Evolutionary conservation across 176 grass and related monocot species (phyloP).

Genomic region (Lolium perenne): DNA sequence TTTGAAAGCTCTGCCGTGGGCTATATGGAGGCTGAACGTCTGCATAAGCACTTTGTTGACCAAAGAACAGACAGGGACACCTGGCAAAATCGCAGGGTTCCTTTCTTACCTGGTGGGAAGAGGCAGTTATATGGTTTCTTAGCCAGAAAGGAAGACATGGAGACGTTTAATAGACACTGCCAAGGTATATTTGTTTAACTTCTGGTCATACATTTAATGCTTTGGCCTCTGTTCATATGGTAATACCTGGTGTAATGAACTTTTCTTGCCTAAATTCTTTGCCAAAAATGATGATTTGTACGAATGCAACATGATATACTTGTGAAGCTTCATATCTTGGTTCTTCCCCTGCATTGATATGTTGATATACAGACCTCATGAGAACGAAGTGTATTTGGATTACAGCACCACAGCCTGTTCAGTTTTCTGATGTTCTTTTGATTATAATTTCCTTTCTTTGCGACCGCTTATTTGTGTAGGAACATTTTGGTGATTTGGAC

Average conservation of each 20-base stretch:
- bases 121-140: constrained; percentile 86
- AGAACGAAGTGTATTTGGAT: constrained; percentile 26
- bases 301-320: constrained; percentile 15
- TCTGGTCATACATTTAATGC: constrained; percentile 2
- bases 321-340: constrained; percentile 4
- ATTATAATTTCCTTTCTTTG: neutral
- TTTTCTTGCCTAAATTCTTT: constrained; percentile 22
- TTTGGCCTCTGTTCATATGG: constrained; percentile 21
- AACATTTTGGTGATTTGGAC: constrained; percentile 11
- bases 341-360: neutral
- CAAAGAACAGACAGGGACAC: constrained; percentile 74
- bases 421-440: constrained; percentile 33
- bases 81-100: constrained; percentile 59
- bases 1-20: constrained; percentile 85
- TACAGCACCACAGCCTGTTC: neutral
- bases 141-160: constrained; percentile 84
- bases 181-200: constrained; percentile 63
- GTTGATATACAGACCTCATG: neutral
- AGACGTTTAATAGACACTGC: constrained; percentile 76
- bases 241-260: constrained; percentile 28
- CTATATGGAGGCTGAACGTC: constrained; percentile 82
- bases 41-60: constrained; percentile 76
- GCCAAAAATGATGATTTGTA: neutral
- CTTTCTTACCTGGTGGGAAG: constrained; percentile 76
- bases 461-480: neutral